Base-by-base conservation (phyloP, 176 grass and related monocot species). In the Cenchrus fungigraminus region DNA sequence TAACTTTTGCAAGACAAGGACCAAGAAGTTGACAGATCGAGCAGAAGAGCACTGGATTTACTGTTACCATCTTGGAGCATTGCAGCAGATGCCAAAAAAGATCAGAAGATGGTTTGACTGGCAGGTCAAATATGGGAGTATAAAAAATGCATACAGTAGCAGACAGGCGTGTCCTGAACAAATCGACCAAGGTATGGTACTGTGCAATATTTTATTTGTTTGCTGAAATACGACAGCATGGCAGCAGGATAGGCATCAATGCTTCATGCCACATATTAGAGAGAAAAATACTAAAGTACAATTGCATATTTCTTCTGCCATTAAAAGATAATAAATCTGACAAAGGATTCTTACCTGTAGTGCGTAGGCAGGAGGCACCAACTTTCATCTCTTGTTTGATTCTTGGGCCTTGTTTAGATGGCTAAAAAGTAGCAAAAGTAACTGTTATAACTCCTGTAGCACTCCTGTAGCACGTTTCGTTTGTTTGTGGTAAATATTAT, bases 51-150 rank as follows among this genome's bases (percentile, higher is more conserved):
- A 78, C 72, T 50, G 40, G 65, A 20, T 77, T 57, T 50, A 40
- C 79, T 63, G 76, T 47, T 78, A 47, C 57, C 66, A 80, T 74
- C 40, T 37, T 40, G 10, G 74, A 43, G 44, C 8, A 11, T 37
- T 64, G 72, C 37, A 82, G 73, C 17, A 60, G 68, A 8, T 25
- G 74, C 71, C 50, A 74, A 32, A 37, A n/a, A 20, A 20, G 10
- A 74, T 74, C 74, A 78, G 74, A n/a, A 63, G 68, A 55, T 65
- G 19, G 65, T 69, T 91, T 91, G 81, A 87, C 76, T 50, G 81
- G 84, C 15, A 75, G 70, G 81, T 87, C 85, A 87, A 87, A 77
- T 52, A 49, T 61, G 13, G 19, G 19, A 69, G 50, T 69, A 84
- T 63, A 65, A 43, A 83, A 29, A 74, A 73, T 73, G 71, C 46